These are phyloP conservation scores for Dissoconium aciculare DNA, from an alignment of 2,329 filamentous ascomycete genomes.

Conservation along the genomic window DNA sequence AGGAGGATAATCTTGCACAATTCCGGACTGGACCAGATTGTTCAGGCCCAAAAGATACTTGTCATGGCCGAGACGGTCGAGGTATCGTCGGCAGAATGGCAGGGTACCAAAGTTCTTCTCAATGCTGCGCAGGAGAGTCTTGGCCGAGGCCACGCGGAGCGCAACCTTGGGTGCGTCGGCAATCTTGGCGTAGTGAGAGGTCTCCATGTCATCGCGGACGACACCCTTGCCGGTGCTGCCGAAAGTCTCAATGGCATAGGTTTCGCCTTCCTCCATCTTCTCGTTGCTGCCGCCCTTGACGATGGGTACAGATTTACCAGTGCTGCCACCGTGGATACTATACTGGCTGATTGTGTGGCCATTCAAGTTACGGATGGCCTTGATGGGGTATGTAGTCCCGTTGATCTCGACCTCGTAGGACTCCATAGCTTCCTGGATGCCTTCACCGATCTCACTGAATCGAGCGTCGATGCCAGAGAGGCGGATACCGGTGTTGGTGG, in stretches of 20 bases:
- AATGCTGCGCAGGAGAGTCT: slow-evolving; percentile 42
- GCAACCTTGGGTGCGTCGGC: slow-evolving; percentile 25
- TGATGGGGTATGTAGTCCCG: slow-evolving; percentile 39
- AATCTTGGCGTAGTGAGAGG: slow-evolving; percentile 24
- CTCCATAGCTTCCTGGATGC: slow-evolving; percentile 48
- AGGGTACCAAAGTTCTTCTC: slow-evolving; percentile 48
- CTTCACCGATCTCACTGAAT: slow-evolving; percentile 40
- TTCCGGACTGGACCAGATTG: slow-evolving; percentile 40
- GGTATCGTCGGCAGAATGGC: slow-evolving; percentile 46
- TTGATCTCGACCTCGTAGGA: slow-evolving; percentile 44
- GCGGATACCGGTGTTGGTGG: slow-evolving; percentile 48
- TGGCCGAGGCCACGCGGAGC: slow-evolving; percentile 37
- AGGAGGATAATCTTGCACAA: slow-evolving; percentile 43
- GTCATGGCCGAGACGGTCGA: slow-evolving; percentile 47
- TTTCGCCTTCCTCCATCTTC: slow-evolving; percentile 45
- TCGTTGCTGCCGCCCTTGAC: slow-evolving; percentile 35
- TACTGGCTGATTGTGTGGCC: slow-evolving; percentile 42
- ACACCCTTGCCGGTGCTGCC: slow-evolving; percentile 40
- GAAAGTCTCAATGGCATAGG: slow-evolving; percentile 46
- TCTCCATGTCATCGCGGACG: slow-evolving; percentile 32
- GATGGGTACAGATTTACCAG: slow-evolving; percentile 40
- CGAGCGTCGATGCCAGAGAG: slow-evolving; percentile 41
- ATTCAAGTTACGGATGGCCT: slow-evolving; percentile 39
- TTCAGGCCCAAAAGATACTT: slow-evolving; percentile 46
- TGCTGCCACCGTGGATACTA: slow-evolving; percentile 40